Evolutionary conservation across 179 eudicot genomes (phyloP), one percentile per base, ranked within the genome.

Genomic region (Spinacia oleracea): DNA sequence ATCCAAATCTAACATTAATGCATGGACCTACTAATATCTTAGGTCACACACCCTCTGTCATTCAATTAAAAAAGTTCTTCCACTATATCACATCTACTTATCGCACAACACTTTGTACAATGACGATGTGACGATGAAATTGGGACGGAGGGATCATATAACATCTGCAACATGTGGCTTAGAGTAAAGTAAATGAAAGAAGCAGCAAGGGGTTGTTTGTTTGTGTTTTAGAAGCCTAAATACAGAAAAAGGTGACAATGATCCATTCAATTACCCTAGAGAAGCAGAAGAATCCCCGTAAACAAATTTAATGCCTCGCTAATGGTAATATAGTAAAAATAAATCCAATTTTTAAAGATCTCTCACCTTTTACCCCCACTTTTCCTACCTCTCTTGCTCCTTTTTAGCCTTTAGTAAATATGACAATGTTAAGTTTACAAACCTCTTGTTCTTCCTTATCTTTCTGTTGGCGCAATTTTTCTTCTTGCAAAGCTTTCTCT

Each of bases 361-460:
- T 76, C 72, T 14, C 15, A 66, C n/a, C 75, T 31, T 27, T 29
- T 38, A 45, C 32, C 9, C 34, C 53, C 63, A 40, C 32, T 55
- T 25, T 69, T 77, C 38, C 23, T 25, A 68, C 40, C 50, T 25
- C 20, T 53, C 16, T 68, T 34, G 14, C 29, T 14, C 3, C 58
- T 77, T 18, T 21, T 59, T 9, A 74, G 48, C 21, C 21, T 55
- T 6, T 51, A 20, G 16, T 48, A 15, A 12, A 45, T 34, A 78
- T 23, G 12, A 68, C 25, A 74, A 53, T 10, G 64, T 40, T 32
- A 79, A 65, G 72, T 68, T 42, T 72, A 82, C 77, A 79, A 60
- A 92, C 98, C 98, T 93, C 93, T 79, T 88, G 89, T 82, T 86
- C 98, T 73, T 90, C 92, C 86, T 82, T 89, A 0, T 85, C 81